A percentile compares a stretch with the other conserved stretches of the same genome.
phyloP scores from a whole-genome alignment of 2,329 filamentous ascomycete genomes.

The Pseudopithomyces chartarum region DNA sequence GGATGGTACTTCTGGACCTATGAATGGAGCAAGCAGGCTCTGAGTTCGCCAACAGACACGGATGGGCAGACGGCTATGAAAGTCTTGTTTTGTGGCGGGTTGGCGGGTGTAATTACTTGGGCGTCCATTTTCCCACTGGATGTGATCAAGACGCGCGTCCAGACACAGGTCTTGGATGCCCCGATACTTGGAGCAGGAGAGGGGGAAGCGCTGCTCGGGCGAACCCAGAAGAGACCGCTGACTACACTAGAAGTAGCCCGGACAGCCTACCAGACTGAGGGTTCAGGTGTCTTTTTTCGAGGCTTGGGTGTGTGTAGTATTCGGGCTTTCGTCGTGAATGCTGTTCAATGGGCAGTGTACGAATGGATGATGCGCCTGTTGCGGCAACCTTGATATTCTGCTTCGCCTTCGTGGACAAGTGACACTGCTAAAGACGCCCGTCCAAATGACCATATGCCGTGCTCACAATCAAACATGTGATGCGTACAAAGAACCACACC shows the following conservation, averaged over 20 bases:
- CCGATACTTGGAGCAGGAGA: slow-evolving; percentile 18
- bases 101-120: slow-evolving; percentile 90
- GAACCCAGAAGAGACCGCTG: slow-evolving; percentile 41
- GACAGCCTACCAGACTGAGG: slow-evolving; percentile 72
- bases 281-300: slow-evolving; percentile 77
- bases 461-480: background rate
- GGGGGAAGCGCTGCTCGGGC: slow-evolving; percentile 25
- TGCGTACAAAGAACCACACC: background rate
- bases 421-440: background rate
- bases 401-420: background rate
- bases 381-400: slow-evolving; percentile 15
- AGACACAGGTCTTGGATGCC: slow-evolving; percentile 65
- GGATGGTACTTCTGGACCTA: slow-evolving; percentile 98
- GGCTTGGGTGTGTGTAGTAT: slow-evolving; percentile 81
- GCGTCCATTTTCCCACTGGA: slow-evolving; percentile 88
- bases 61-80: slow-evolving; percentile 61
- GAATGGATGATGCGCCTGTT: slow-evolving; percentile 76
- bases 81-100: slow-evolving; percentile 79
- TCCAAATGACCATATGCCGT: background rate
- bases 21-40: slow-evolving; percentile 70
- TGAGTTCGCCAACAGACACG: slow-evolving; percentile 53
- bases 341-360: slow-evolving; percentile 89
- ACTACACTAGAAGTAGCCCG: slow-evolving; percentile 68
- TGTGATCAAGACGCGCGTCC: slow-evolving; percentile 90
- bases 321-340: slow-evolving; percentile 90